A percentile compares a stretch with the other conserved stretches of the same genome.
Conservation (phyloP, 2,329 filamentous ascomycete species). For the Fusarium gaditjirri region DNA sequence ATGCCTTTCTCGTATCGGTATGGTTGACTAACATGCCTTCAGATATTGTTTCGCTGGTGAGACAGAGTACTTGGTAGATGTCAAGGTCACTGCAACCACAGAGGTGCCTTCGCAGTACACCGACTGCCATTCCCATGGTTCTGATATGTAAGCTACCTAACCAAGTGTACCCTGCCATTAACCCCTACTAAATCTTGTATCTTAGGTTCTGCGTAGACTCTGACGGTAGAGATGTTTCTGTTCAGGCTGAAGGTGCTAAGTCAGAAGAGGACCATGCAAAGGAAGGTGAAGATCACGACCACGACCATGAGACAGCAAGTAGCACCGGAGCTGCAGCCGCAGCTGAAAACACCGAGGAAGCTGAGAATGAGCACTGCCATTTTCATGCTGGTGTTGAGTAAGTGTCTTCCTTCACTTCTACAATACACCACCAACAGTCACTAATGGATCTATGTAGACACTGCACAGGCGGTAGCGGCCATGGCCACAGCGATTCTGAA, state of each 20-base stretch:
- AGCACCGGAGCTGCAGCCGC: background rate
- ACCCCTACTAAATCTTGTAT: background rate
- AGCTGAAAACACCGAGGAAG: constrained; percentile 3
- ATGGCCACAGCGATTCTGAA: constrained; percentile 50
- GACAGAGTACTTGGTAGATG: constrained; percentile 56
- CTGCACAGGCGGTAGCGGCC: constrained; percentile 60
- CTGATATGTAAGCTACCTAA: constrained; percentile 61
- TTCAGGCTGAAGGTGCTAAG: constrained; percentile 55
- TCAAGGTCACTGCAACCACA: constrained; percentile 63
- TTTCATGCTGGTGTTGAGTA: constrained; percentile 81
- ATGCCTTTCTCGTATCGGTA: background rate
- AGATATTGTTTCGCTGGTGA: constrained; percentile 59
- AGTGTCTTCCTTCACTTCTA: constrained; percentile 42
- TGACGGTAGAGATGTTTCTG: constrained; percentile 69
- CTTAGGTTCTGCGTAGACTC: constrained; percentile 70
- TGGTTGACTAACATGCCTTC: constrained; percentile 5
- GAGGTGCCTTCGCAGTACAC: constrained; percentile 70
- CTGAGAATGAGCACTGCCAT: constrained; percentile 66
- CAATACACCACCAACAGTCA: background rate
- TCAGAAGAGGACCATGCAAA: constrained; percentile 31
- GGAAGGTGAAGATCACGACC: constrained; percentile 27
- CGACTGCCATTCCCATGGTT: constrained; percentile 71
- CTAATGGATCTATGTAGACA: constrained; percentile 54
- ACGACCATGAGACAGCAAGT: constrained; percentile 24
- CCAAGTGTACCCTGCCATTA: background rate